Evolutionary conservation across 2,329 filamentous ascomycete species (phyloP), one percentile per base, ranked within the genome.

Genomic region (Diplocarpon mali): DNA sequence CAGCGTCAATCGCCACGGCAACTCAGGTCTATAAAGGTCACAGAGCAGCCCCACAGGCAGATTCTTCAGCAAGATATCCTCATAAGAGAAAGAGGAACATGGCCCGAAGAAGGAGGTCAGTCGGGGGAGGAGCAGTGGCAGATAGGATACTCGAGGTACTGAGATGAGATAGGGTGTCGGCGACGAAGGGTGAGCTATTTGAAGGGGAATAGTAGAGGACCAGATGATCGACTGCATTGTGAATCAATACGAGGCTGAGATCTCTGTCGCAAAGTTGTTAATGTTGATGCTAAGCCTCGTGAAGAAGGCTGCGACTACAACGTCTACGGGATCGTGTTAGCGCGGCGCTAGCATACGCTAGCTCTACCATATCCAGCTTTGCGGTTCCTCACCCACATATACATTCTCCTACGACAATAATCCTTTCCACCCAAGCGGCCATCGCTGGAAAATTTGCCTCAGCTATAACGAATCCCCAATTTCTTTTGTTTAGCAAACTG

Each of bases 51-150:
- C 82, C 10, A 83, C 60, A 0, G 82, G 80, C 48, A 83, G 79
- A 57, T 85, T 81, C 66, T 83, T 84, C 51, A 85, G 61, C 2
- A 78, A 75, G 13, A 85, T 80, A 12, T 69, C 72, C 59, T 85
- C 77, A 57, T 78, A 81, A 1, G 75, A 78, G 51, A 86, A 74
- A 48, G 63, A 65, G 6, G 59, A 72, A 65, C 35, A 70, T 64
- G 3, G 77, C 70, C 51, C 79, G 60, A 83, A 85, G 66, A 84
- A 85, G 40, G 69, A 65, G 52, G 77, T 75, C 6, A 85, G 65
- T 45, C 69, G 72, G 13, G 75, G 72, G 3, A 83, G 69, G 20
- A 85, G 68, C 38, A 83, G 73, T 5, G 79, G 77, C 1, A 85
- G 68, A 64, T 85, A 85, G 9, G 79, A 82, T 30, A 85, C 65